Base-by-base conservation (phyloP, 108 stramenopile genomes). In the Conticribra weissflogii region DNA sequence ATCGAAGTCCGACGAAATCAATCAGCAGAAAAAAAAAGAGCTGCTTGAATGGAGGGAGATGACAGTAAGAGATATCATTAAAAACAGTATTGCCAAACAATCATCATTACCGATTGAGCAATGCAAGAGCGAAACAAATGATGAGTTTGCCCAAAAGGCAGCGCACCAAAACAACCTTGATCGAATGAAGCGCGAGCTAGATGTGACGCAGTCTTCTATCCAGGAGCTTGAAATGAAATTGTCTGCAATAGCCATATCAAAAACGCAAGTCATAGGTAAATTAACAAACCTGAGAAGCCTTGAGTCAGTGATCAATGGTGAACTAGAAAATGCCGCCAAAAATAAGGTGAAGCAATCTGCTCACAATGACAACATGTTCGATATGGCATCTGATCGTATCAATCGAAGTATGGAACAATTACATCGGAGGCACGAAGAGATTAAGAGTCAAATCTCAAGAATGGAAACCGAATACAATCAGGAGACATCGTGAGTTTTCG, bases 1-100 rank as follows among this genome's bases (percentile, higher is more conserved):
- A 63, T 8, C 44, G 1, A 66, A 64, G 59, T 1, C 33, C 17
- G 61, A 47, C 23, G 51, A 48, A 23, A 50, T 41, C 16, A 66
- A 53, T 1, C 45, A 19, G 3, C 51, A 57, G 9, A 79, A 51
- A 53, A 68, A 63, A 60, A 58, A 54, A 19, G 71, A 72, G 36
- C 66, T 72, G 15, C 3, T 62, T 18, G 21, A 31, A 44, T 67
- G 66, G 61, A 41, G 78, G 18, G 61, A 67, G 24, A 1, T 18
- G 22, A 54, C 56, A 52, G 46, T 79, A 15, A 68, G 68, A 17
- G 49, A 44, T 2, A 47, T 79, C 4, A 72, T 79, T 29, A 53
- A 70, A 63, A 24, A 15, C 27, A 68, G 57, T 44, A 25, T 76
- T 17, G 9, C 63, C 5, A 67, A 68, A 16, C 63, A 66, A 52